Percentiles rank a stretch among this genome's conserved stretches.
phyloP scores from a whole-genome alignment of 352 stramenopile species.

The Phytophthora constricta region DNA sequence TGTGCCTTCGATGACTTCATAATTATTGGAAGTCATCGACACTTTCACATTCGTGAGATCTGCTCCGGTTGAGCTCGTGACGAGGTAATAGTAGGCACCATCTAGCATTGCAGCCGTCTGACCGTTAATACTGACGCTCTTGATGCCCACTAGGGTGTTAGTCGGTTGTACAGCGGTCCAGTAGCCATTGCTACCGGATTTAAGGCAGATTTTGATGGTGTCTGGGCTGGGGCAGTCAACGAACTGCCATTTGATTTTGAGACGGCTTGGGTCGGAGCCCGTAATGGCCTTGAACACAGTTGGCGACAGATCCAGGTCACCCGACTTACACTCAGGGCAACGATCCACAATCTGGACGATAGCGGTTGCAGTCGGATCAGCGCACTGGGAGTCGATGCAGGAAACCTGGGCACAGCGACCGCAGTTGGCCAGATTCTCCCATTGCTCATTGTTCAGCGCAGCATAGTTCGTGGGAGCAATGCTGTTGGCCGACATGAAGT shows the following conservation, averaged over 20 bases:
- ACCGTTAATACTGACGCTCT: slow-evolving; percentile 46
- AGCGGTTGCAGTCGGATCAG: slow-evolving; percentile 17
- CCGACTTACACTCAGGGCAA: slow-evolving; percentile 47
- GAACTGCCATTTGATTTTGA: slow-evolving; percentile 47
- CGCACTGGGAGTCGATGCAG: slow-evolving; percentile 39
- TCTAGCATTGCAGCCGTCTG: slow-evolving; percentile 30
- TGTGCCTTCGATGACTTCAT: slow-evolving; percentile 36
- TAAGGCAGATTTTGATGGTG: slow-evolving; percentile 47
- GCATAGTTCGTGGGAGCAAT: slow-evolving; percentile 49
- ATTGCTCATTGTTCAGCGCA: slow-evolving; percentile 58
- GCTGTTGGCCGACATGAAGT: slow-evolving; percentile 49
- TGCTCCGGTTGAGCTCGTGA: slow-evolving; percentile 23
- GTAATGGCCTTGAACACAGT: slow-evolving; percentile 42
- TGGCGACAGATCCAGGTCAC: slow-evolving; percentile 46
- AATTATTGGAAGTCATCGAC: slow-evolving; percentile 38
- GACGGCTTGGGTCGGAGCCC: slow-evolving; percentile 34
- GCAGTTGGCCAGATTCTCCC: slow-evolving; percentile 42
- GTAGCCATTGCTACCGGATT: slow-evolving; percentile 43
- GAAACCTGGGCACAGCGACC: slow-evolving; percentile 54
- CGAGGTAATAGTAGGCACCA: slow-evolving; percentile 48
- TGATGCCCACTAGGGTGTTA: slow-evolving; percentile 42
- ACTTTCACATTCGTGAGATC: slow-evolving; percentile 33
- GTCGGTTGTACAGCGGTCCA: slow-evolving; percentile 52
- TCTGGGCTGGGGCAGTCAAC: slow-evolving; percentile 44
- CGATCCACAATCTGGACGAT: slow-evolving; percentile 45